Evolutionary conservation across 78 protist genomes (phyloP), one percentile per base, ranked within the genome.

Genomic region (Dictyostelium brefeldianum): DNA sequence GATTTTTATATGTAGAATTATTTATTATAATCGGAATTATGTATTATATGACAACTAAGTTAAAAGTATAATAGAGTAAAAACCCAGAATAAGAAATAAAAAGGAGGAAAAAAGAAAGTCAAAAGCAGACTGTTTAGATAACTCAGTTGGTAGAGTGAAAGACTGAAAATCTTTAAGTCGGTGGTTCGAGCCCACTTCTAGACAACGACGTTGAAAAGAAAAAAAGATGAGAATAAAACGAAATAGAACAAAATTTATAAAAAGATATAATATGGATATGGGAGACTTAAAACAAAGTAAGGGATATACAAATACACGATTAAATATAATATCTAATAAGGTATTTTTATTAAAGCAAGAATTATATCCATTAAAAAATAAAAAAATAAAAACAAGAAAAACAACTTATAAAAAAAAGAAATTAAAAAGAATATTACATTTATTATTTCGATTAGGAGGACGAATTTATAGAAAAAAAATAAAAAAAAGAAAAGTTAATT

Each of bases 301-400:
- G 5, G 27, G 51, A 70, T 31, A 41, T 71, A 80, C 65, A 47
- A 69, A 69, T 80, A 82, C 64, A 41, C 82, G 78, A 82, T 82
- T 69, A 82, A 82, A 82, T 71, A 18, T 82, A 46, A 59, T 54
- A 82, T 25, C 64, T 10, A 82, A 82, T 82, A 80, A 82, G 65
- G 48, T 56, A 82, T 82, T 56, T 82, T 82, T 82, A 46, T 80
- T 51, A 80, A 82, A 82, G 80, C 15, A 17, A 29, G 74, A 65
- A 65, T 22, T 65, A 65, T 65, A 65, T 65, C 74, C 74, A 10
- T 65, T 65, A 65, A 56, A 56, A 20, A 56, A 56, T 3, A 56
- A 56, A 56, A 22, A 22, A 29, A 10, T 7, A 65, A 29, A 29
- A 10, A 25, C 0, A 4, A 14, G 27, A 29, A 5, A 4, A 29